Conservation (phyloP, 2,329 filamentous ascomycete species). For the Pseudomassariella vexata region DNA sequence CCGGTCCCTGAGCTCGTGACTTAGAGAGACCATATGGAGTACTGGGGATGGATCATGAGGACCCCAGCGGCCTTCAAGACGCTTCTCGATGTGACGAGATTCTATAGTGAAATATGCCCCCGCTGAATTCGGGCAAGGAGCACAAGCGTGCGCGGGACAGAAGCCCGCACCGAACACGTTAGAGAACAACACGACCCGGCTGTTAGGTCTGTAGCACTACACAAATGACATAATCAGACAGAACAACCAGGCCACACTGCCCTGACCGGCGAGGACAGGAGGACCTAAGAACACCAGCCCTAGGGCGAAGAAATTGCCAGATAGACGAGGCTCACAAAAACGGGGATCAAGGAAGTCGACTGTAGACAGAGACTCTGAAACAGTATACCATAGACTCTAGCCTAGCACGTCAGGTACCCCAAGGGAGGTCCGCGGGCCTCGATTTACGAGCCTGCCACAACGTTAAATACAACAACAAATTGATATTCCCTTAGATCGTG, state of each 20-base stretch:
- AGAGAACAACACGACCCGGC: no score
- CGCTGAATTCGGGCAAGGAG: neutral
- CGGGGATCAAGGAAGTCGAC: constrained; percentile 3
- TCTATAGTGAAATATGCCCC: constrained; percentile 1
- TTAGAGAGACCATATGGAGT: constrained; percentile 1
- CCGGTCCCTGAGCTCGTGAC: constrained; percentile 1
- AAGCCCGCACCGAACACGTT: no score
- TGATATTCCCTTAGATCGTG: no score
- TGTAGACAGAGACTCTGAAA: constrained; percentile 2
- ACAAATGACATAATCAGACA: neutral
- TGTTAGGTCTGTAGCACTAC: no score
- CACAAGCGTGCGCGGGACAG: no score
- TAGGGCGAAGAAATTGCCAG: constrained; percentile 1
- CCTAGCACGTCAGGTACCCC: constrained; percentile 5
- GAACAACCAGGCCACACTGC: constrained; percentile 2
- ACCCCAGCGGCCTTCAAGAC: constrained; percentile 1
- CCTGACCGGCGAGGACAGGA: constrained; percentile 2
- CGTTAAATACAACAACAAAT: constrained; percentile 4
- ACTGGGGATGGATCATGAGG: constrained; percentile 2
- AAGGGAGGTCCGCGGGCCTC: constrained; percentile 3
- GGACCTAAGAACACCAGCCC: constrained; percentile 2
- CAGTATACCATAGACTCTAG: constrained; percentile 3
- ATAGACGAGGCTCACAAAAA: constrained; percentile 2
- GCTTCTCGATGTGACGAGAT: neutral
- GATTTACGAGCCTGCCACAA: constrained; percentile 4